Base-by-base conservation (phyloP, 192 early-diverging fungal species). In the Coemansia sp. region DNA sequence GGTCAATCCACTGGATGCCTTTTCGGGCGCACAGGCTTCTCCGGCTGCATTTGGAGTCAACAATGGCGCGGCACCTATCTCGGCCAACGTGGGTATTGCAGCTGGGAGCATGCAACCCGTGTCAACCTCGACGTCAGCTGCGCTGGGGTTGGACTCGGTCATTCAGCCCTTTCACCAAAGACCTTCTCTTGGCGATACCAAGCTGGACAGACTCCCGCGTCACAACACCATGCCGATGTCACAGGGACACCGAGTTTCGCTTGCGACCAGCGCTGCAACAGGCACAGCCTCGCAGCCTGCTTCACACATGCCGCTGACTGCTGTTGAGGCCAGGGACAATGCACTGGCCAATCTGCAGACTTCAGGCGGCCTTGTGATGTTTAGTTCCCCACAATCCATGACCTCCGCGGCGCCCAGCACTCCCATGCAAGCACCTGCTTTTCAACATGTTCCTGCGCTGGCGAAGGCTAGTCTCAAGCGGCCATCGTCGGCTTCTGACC, bases 61-160 rank as follows among this genome's bases (percentile, higher is more conserved):
- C 47, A 36, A 44, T 44, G 31, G 17, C 11, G 18, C 31, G 63
- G 47, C 40, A 5, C 2, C 54, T 15, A 67, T 70, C 34, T 48
- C 62, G 10, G 51, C 67, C 10, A 56, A 44, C 56, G 58, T 50
- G 38, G 36, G 47, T 20, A 23, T 46, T 28, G 55, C 59, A 36
- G 17, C 66, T 12, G 64, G 64, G n/a, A 53, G 38, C 52, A 79
- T 79, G 68, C 76, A 64, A 56, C 71, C 71, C 60, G 71, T 70
- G 71, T 60, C 71, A 70, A 61, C 44, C n/a, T 37, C 57, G n/a
- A 50, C 60, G 36, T 55, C 70, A 56, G 34, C 66, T 63, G 67
- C 71, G 42, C 25, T 38, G 51, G 48, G 64, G 24, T 14, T 62
- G 54, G 60, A 52, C 36, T 40, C 64, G 10, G 56, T 34, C 18